Evolutionary conservation across 1,284 basidiomycete species (phyloP).

Genomic region (Boletus holoroseus): DNA sequence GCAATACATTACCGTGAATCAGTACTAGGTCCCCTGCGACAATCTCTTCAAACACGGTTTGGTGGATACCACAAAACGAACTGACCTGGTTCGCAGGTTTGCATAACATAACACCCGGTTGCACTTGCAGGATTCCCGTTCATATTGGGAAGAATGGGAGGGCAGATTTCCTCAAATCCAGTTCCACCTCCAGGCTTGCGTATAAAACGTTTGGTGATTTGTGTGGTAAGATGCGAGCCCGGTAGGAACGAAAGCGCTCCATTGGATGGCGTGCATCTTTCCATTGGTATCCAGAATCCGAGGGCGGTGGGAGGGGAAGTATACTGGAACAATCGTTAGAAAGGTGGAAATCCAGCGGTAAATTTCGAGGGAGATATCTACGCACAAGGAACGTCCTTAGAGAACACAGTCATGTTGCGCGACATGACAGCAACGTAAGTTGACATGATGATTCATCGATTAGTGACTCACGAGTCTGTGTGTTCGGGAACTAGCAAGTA

Average conservation of each 20-base stretch:
- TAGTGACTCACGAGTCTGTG: conserved; percentile 67
- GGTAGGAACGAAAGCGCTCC: conserved; percentile 90
- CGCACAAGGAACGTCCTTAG: conserved; percentile 67
- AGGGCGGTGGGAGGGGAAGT: conserved; percentile 87
- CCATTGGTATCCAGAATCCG: conserved; percentile 94
- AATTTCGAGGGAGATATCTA: conserved; percentile 8
- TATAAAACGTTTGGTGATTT: conserved; percentile 79
- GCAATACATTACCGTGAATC: conserved; percentile 86
- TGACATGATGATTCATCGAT: background rate
- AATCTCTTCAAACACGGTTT: background rate
- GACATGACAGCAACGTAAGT: conserved; percentile 6
- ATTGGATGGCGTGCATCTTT: conserved; percentile 78
- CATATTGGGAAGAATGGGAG: conserved; percentile 36
- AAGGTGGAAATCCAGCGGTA: background rate
- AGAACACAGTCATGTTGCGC: background rate
- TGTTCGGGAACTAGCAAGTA: conserved; percentile 60
- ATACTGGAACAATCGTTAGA: conserved; percentile 50
- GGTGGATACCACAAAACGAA: background rate
- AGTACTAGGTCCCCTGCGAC: conserved; percentile 73
- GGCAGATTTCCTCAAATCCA: conserved; percentile 63
- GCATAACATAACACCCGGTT: conserved; percentile 58
- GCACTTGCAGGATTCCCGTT: conserved; percentile 3
- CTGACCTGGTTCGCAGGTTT: conserved; percentile 72
- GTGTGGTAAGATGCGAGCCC: conserved; percentile 75
- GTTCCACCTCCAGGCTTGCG: conserved; percentile 70